These are phyloP conservation scores for Solanum aculeatissimum DNA, from an alignment of 305 asterid genomes.

Conservation along the genomic window DNA sequence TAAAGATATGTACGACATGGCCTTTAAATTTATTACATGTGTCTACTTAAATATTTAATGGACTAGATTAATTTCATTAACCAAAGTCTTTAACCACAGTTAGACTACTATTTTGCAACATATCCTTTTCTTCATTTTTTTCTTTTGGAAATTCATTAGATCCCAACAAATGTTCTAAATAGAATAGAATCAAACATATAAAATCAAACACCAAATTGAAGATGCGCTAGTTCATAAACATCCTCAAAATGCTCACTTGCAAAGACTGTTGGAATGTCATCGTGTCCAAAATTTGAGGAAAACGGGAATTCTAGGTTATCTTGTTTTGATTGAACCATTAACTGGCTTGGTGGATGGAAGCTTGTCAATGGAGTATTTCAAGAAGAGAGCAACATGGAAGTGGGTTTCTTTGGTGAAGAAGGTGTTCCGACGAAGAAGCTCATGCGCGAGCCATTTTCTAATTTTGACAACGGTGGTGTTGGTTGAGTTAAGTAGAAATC, in stretches of 20 bases:
- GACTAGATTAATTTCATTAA: background rate
- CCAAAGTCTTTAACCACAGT: too few relatives aligned
- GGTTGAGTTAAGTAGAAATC: background rate
- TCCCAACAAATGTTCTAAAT: too few relatives aligned
- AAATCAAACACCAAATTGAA: too few relatives aligned
- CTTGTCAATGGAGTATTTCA: background rate
- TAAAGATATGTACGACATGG: too few relatives aligned
- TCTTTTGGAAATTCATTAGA: too few relatives aligned
- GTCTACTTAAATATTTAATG: background rate
- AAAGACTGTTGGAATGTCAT: background rate
- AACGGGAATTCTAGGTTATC: background rate
- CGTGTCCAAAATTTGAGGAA: background rate
- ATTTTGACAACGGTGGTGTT: background rate
- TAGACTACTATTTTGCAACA: too few relatives aligned
- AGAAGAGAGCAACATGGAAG: too few relatives aligned
- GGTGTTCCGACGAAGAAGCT: too few relatives aligned
- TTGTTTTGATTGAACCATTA: background rate
- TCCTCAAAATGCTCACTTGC: background rate
- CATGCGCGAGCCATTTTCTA: too few relatives aligned
- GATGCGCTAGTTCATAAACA: background rate
- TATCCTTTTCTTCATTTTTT: too few relatives aligned
- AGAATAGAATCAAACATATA: too few relatives aligned
- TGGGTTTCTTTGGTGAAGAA: too few relatives aligned
- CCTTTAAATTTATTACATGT: background rate
- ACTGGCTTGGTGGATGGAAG: background rate